phyloP scores from a whole-genome alignment of 2,329 filamentous ascomycete species.

The Pyricularia grisea region DNA sequence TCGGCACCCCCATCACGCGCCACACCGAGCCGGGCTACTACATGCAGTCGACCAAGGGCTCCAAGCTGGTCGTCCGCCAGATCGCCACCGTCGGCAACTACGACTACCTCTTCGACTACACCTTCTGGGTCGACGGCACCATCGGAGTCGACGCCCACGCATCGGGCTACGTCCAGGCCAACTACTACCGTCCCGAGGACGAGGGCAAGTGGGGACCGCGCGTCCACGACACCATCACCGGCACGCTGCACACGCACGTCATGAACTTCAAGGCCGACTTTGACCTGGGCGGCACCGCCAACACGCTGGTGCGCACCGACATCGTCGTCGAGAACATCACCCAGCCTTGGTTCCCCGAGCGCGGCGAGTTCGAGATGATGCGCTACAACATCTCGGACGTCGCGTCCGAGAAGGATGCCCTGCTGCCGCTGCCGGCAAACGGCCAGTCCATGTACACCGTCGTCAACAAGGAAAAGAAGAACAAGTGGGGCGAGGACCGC shows the following conservation, averaged over 20 bases:
- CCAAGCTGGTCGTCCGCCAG: conserved; percentile 23
- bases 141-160: conserved; percentile 27
- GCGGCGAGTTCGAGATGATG: conserved; percentile 34
- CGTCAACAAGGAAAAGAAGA: conserved; percentile 22
- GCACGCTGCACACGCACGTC: conserved; percentile 28
- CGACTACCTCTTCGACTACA: conserved; percentile 27
- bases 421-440: conserved; percentile 24
- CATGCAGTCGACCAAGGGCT: conserved; percentile 22
- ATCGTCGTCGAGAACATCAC: conserved; percentile 20
- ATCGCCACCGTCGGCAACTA: conserved; percentile 34
- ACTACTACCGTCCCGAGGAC: conserved; percentile 21
- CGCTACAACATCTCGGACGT: conserved; percentile 15
- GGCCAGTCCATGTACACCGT: conserved; percentile 27
- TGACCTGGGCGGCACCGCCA: conserved; percentile 24
- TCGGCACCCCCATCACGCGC: conserved; percentile 25
- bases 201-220: conserved; percentile 24
- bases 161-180: conserved; percentile 26
- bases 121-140: conserved; percentile 24
- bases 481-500: conserved; percentile 28
- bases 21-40: conserved; percentile 18
- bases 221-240: conserved; percentile 22
- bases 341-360: conserved; percentile 27
- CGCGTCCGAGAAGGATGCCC: conserved; percentile 14
- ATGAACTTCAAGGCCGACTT: conserved; percentile 30
- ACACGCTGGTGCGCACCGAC: conserved; percentile 23